These are phyloP conservation scores for Fraxinus baroniana DNA, from an alignment of 305 asterid genomes.

Conservation along the genomic window DNA sequence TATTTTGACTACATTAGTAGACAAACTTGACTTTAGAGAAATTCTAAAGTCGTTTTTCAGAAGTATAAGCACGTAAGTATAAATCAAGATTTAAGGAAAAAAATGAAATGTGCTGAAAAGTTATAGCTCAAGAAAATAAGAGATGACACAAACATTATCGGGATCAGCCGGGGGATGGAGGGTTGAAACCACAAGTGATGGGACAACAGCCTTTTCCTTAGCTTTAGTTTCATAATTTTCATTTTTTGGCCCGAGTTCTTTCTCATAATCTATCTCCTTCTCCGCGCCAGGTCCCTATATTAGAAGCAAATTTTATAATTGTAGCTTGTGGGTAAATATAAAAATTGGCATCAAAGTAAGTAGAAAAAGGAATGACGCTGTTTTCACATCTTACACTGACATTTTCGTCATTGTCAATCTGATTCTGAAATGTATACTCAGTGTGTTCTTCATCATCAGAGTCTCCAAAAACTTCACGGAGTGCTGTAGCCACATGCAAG, in stretches of 20 bases:
- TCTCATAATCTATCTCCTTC: conserved; percentile 20
- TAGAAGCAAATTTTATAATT: conserved; percentile 2
- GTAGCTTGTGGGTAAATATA: neutral
- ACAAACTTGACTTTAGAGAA: neutral
- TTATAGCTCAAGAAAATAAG: neutral
- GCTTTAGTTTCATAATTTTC: conserved; percentile 37
- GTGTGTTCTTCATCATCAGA: too few relatives aligned
- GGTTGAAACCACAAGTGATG: conserved; percentile 44
- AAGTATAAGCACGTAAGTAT: neutral
- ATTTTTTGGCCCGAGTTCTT: conserved; percentile 43
- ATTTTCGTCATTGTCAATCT: too few relatives aligned
- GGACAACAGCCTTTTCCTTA: conserved; percentile 48
- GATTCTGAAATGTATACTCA: too few relatives aligned
- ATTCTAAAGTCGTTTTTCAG: neutral
- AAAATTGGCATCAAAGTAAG: too few relatives aligned
- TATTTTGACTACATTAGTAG: too few relatives aligned
- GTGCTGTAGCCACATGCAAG: too few relatives aligned
- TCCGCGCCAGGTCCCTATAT: conserved; percentile 23
- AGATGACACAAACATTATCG: conserved; percentile 30
- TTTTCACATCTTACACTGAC: too few relatives aligned
- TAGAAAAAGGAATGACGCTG: too few relatives aligned
- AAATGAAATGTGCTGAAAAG: neutral
- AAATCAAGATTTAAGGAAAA: neutral
- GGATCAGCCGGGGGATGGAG: conserved; percentile 43
- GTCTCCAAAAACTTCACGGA: too few relatives aligned